Percentiles rank a stretch among this genome's conserved stretches.
phyloP scores from a whole-genome alignment of 2,329 filamentous ascomycete species.

The Ophiobolus disseminans region DNA sequence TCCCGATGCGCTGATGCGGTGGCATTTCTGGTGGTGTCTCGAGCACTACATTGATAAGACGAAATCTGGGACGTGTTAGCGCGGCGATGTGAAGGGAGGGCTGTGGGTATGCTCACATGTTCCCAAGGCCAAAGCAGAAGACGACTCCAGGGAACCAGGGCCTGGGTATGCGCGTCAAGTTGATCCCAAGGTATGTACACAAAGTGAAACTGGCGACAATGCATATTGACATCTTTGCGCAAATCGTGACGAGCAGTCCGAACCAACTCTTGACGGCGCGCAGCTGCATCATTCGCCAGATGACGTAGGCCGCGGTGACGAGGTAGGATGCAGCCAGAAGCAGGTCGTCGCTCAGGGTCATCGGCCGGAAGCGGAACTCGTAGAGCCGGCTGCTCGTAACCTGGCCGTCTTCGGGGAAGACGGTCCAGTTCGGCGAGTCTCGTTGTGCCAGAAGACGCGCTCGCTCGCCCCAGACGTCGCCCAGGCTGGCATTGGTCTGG shows the following conservation, averaged over 20 bases:
- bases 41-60: conserved; percentile 79
- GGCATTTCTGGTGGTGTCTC: conserved; percentile 72
- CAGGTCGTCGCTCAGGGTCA: conserved; percentile 70
- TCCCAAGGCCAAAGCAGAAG: conserved; percentile 77
- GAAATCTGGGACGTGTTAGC: conserved; percentile 58
- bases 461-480: conserved; percentile 69
- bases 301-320: conserved; percentile 69
- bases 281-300: conserved; percentile 71
- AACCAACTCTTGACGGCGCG: conserved; percentile 77
- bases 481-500: conserved; percentile 68
- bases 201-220: conserved; percentile 82
- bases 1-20: conserved; percentile 72
- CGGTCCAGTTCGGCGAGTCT: conserved; percentile 64
- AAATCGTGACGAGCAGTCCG: conserved; percentile 73
- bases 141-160: conserved; percentile 80
- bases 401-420: conserved; percentile 68
- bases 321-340: conserved; percentile 71
- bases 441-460: conserved; percentile 61
- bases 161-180: conserved; percentile 75
- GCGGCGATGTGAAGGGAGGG: conserved; percentile 6
- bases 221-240: conserved; percentile 73
- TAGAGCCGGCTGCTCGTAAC: conserved; percentile 68
- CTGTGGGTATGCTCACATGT: too few species aligned
- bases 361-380: conserved; percentile 79
- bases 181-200: conserved; percentile 76